These are phyloP conservation scores for Pestalotiopsis sp. DNA, from an alignment of 2,329 filamentous ascomycete genomes.

Conservation along the genomic window DNA sequence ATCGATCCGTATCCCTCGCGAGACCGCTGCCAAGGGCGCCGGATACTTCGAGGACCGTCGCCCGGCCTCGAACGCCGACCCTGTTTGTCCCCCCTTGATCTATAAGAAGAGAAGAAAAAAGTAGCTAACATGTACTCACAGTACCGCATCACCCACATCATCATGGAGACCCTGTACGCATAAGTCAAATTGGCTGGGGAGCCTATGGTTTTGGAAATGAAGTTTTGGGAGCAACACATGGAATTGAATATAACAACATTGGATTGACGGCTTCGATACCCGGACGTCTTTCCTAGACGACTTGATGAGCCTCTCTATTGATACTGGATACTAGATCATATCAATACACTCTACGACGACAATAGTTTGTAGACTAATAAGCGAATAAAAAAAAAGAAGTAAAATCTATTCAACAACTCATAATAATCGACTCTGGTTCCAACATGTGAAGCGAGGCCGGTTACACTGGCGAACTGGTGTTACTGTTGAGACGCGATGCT, in stretches of 20 bases:
- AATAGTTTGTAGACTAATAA: not conserved
- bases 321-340: not conserved
- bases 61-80: conserved; percentile 80
- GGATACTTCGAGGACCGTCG: conserved; percentile 92
- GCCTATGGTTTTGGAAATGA: not conserved
- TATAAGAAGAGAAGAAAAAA: not conserved
- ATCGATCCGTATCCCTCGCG: conserved; percentile 89
- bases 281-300: conserved; percentile 6
- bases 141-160: conserved; percentile 78
- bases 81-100: conserved; percentile 29
- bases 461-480: too few species aligned
- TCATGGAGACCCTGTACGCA: conserved; percentile 52
- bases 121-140: not conserved
- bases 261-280: conserved; percentile 7
- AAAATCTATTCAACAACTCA: not conserved
- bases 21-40: conserved; percentile 83
- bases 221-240: not conserved
- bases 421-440: too few species aligned
- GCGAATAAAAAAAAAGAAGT: not conserved
- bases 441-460: too few species aligned
- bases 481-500: too few species aligned
- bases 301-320: not conserved
- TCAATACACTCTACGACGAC: not conserved
- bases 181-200: not conserved
- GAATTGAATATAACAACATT: not conserved